A percentile compares a stretch with the other conserved stretches of the same genome.
Conservation (phyloP, 257 asterid species). For the Haberlea rhodopensis region DNA sequence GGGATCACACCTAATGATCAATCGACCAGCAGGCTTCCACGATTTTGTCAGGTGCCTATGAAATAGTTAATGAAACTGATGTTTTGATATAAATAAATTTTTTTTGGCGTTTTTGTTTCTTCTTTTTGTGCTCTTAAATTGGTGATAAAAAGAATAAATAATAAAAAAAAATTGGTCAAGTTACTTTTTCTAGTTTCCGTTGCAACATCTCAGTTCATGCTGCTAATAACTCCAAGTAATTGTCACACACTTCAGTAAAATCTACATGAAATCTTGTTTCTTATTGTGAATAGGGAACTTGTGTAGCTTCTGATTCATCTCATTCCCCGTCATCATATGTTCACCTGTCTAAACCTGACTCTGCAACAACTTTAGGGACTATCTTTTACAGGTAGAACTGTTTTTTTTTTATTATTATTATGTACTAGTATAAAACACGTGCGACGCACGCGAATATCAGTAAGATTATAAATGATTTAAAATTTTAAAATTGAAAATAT, state of each 20-base stretch:
- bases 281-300: slow-evolving; percentile 40
- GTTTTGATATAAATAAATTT: not conserved
- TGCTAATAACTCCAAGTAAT: not conserved
- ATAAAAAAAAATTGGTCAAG: no score
- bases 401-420: slow-evolving; percentile 3
- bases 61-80: slow-evolving; percentile 8
- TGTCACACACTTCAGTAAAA: not conserved
- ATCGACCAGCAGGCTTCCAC: slow-evolving; percentile 31
- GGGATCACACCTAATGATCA: slow-evolving; percentile 30
- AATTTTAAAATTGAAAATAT: no score
- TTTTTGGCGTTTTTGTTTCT: slow-evolving; percentile 1
- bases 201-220: slow-evolving; percentile 2
- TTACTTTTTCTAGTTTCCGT: not conserved
- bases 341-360: no score
- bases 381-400: not conserved
- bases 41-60: slow-evolving; percentile 32
- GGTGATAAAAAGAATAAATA: no score
- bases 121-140: slow-evolving; percentile 12
- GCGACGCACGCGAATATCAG: no score
- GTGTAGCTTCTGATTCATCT: slow-evolving; percentile 30
- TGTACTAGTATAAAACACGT: no score
- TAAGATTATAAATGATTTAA: no score
- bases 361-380: no score
- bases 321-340: no score
- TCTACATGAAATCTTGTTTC: slow-evolving; percentile 17